phyloP scores from a whole-genome alignment of 2,329 filamentous ascomycete species.

The Drechslera avenae region DNA sequence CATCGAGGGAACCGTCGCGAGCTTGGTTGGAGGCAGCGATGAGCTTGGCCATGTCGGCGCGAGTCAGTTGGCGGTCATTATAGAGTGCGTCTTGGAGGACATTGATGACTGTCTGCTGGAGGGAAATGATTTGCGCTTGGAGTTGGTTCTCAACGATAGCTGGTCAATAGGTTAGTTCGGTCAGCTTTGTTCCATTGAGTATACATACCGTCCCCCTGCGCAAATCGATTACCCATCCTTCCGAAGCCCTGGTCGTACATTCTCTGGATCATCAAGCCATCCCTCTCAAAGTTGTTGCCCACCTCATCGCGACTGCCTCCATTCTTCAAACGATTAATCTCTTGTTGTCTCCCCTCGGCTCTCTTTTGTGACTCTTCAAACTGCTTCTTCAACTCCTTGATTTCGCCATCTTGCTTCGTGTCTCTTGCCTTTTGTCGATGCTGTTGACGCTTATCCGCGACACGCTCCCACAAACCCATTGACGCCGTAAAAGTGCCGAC shows the following conservation, averaged over 20 bases:
- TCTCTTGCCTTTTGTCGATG: constrained; percentile 48
- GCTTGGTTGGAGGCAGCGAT: constrained; percentile 50
- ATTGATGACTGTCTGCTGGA: constrained; percentile 52
- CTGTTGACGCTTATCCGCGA: constrained; percentile 45
- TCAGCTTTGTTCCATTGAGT: not conserved
- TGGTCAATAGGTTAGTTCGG: constrained; percentile 11
- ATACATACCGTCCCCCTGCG: constrained; percentile 47
- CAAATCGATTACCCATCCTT: constrained; percentile 45
- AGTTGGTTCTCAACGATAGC: constrained; percentile 51
- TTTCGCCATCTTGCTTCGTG: constrained; percentile 41
- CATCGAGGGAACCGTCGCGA: constrained; percentile 49
- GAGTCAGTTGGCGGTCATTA: constrained; percentile 48
- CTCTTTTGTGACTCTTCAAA: constrained; percentile 39
- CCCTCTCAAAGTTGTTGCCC: constrained; percentile 37
- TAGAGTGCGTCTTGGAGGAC: constrained; percentile 52
- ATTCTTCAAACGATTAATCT: constrained; percentile 27
- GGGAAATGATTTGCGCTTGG: constrained; percentile 50
- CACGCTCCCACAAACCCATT: constrained; percentile 51
- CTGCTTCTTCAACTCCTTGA: constrained; percentile 39
- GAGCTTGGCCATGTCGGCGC: constrained; percentile 48
- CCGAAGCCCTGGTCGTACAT: constrained; percentile 48
- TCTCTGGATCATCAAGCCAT: constrained; percentile 44
- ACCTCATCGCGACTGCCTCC: constrained; percentile 37
- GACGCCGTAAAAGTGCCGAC: constrained; percentile 53
- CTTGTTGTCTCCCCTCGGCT: constrained; percentile 31